Conservation (phyloP, 805 yeast genomes). For the Lachancea dasiensis region DNA sequence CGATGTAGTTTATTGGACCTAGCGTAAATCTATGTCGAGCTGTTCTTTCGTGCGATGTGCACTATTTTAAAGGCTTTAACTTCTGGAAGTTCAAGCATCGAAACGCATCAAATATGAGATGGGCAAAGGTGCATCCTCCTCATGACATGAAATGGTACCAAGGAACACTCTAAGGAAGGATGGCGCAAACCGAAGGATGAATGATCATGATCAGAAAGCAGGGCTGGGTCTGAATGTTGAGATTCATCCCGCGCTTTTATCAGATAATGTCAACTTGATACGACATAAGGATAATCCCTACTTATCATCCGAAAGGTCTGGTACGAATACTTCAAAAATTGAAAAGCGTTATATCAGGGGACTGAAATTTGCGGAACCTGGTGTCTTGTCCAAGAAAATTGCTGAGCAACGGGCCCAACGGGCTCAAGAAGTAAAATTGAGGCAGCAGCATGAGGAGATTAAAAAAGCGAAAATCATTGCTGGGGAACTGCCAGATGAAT, state of each 20-base stretch:
- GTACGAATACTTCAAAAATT: constrained; percentile 5
- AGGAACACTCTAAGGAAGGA: background rate
- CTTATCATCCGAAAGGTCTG: constrained; percentile 11
- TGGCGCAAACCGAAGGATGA: background rate
- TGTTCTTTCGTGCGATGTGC: too few relatives aligned
- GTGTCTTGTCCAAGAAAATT: constrained; percentile 34
- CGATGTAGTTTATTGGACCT: too few relatives aligned
- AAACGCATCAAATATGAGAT: background rate
- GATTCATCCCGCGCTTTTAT: constrained; percentile 27
- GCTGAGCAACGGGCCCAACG: constrained; percentile 14
- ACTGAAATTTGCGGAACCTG: constrained; percentile 47
- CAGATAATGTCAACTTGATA: constrained; percentile 27
- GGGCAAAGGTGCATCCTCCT: too few relatives aligned
- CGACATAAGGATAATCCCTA: constrained; percentile 28
- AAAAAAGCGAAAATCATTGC: constrained; percentile 40
- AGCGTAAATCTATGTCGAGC: too few relatives aligned
- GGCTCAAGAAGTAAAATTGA: constrained; percentile 3
- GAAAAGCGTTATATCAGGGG: constrained; percentile 16
- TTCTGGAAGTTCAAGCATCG: too few relatives aligned
- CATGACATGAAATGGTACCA: background rate
- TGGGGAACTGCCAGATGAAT: constrained; percentile 42
- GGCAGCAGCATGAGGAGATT: constrained; percentile 17
- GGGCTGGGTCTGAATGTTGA: constrained; percentile 24
- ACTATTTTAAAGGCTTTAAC: too few relatives aligned
- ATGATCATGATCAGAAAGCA: background rate